Percentiles rank a stretch among this genome's conserved stretches.
Evolutionary conservation across 2,329 filamentous ascomycete genomes (phyloP).

Genomic region (Lasiodiplodia sp.): DNA sequence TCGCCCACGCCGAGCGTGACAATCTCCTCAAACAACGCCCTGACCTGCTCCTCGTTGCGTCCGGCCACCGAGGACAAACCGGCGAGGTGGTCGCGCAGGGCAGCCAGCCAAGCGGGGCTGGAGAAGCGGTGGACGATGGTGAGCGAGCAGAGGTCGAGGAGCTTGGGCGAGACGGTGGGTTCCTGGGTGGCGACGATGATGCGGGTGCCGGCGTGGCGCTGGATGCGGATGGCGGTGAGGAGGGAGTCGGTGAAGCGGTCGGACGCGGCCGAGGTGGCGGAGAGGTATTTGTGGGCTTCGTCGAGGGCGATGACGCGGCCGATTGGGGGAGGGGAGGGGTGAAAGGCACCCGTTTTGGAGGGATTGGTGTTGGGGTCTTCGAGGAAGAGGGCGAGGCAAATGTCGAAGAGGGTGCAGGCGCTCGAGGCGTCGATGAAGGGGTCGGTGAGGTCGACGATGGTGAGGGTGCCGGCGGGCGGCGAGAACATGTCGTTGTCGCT

Average conservation of each 20-base stretch:
- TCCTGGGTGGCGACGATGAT: constrained; percentile 80
- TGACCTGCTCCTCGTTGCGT: constrained; percentile 34
- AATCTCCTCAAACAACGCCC: constrained; percentile 54
- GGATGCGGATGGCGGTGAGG: constrained; percentile 69
- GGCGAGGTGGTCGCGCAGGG: constrained; percentile 57
- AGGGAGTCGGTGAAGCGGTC: constrained; percentile 67
- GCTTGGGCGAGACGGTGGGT: constrained; percentile 70
- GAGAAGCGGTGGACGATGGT: constrained; percentile 76
- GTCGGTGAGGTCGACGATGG: constrained; percentile 76
- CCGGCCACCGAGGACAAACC: constrained; percentile 41
- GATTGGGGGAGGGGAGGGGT: constrained; percentile 33
- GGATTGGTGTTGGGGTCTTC: constrained; percentile 45
- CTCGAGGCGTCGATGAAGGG: constrained; percentile 71
- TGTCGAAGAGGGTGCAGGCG: constrained; percentile 76
- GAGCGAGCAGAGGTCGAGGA: constrained; percentile 76
- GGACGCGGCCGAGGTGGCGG: constrained; percentile 59
- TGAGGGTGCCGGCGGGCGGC: constrained; percentile 59
- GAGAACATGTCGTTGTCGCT: constrained; percentile 34
- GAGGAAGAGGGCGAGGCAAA: constrained; percentile 72
- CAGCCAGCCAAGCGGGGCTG: constrained; percentile 67
- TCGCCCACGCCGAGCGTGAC: constrained; percentile 46
- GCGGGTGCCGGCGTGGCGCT: constrained; percentile 72
- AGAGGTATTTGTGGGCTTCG: constrained; percentile 82
- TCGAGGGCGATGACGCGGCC: constrained; percentile 73
- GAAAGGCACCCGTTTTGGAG: too few species aligned